phyloP scores from a whole-genome alignment of 805 yeast species.

The Priceomyces fermenticarens region DNA sequence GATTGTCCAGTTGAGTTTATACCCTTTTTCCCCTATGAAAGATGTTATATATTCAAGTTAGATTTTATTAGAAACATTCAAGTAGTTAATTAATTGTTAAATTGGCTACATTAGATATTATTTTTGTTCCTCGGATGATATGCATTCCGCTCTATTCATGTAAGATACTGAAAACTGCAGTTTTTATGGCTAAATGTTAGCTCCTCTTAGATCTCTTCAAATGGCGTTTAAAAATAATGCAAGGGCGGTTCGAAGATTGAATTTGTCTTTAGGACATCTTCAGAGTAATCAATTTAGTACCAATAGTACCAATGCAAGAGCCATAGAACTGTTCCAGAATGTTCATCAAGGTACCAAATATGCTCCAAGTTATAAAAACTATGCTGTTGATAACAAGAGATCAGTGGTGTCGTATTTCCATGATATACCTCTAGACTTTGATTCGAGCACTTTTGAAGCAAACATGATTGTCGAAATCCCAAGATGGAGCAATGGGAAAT shows the following conservation, averaged over 20 bases:
- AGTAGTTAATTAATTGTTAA: too few relatives aligned
- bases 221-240: too few relatives aligned
- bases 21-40: too few relatives aligned
- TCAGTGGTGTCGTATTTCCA: conserved; percentile 64
- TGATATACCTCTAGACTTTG: conserved; percentile 60
- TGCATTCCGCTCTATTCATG: neutral
- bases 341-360: conserved; percentile 31
- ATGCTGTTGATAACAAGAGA: conserved; percentile 40
- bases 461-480: conserved; percentile 47
- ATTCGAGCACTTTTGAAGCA: conserved; percentile 38
- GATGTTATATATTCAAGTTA: too few relatives aligned
- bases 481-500: conserved; percentile 79
- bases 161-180: too few relatives aligned
- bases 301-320: conserved; percentile 1
- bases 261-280: conserved; percentile 11
- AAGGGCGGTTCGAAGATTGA: conserved; percentile 8
- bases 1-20: neutral
- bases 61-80: too few relatives aligned
- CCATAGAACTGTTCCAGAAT: neutral
- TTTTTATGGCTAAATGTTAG: neutral
- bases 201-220: too few relatives aligned
- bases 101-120: neutral
- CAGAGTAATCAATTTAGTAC: conserved; percentile 4
- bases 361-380: conserved; percentile 40
- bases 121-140: neutral